Evolutionary conservation across 306 rosid species (phyloP).

Genomic region (Acacia melanoxylon): DNA sequence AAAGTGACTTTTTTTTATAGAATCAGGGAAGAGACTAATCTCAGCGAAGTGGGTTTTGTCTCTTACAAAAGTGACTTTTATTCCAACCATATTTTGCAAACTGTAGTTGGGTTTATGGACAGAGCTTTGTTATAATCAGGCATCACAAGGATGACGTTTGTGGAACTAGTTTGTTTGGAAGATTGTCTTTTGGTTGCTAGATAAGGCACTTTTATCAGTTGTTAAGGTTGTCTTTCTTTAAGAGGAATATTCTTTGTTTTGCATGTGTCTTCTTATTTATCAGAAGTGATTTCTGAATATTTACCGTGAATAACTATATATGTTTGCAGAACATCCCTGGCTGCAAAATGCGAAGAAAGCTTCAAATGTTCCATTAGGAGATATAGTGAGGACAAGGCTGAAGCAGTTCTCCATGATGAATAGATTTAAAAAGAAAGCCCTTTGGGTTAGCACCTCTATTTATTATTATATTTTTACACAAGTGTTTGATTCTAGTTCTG

Average conservation of each 20-base stretch:
- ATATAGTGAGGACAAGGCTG: slow-evolving; percentile 88
- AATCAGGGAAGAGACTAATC: too few species aligned
- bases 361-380: slow-evolving; percentile 90
- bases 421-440: slow-evolving; percentile 93
- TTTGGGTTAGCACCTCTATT: slow-evolving; percentile 62
- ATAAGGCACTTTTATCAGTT: too few species aligned
- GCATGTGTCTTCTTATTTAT: neutral
- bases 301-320: slow-evolving; percentile 22
- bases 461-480: slow-evolving; percentile 7
- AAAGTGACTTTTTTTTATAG: too few species aligned
- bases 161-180: neutral
- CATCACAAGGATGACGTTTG: too few species aligned
- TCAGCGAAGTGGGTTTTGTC: too few species aligned
- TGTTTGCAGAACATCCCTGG: slow-evolving; percentile 84
- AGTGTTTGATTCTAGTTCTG: slow-evolving; percentile 27
- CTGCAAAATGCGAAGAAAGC: slow-evolving; percentile 88
- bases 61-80: too few species aligned
- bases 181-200: neutral
- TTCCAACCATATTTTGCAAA: too few species aligned
- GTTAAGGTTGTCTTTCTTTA: neutral
- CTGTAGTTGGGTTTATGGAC: too few species aligned
- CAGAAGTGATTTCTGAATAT: neutral
- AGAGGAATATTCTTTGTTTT: slow-evolving; percentile 5
- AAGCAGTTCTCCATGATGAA: slow-evolving; percentile 94
- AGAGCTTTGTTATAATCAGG: too few species aligned